These are phyloP conservation scores for Hericium coralloides DNA, from an alignment of 768 basidiomycete species.

Conservation along the genomic window DNA sequence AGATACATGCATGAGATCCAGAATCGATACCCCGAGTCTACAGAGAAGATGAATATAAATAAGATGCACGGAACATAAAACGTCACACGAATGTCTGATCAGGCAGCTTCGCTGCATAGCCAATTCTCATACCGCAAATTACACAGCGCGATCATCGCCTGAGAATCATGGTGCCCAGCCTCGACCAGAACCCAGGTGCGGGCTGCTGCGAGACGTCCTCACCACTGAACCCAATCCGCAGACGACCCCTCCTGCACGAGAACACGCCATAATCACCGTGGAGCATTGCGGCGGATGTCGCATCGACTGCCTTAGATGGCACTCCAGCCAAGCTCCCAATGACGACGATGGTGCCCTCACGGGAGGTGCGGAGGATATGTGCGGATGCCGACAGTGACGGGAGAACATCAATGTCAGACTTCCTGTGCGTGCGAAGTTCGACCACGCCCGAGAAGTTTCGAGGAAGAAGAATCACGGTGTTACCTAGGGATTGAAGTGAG, in stretches of 20 bases:
- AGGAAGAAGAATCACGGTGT: slow-evolving; percentile 7
- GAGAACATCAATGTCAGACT: slow-evolving; percentile 1
- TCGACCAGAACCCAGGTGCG: background rate
- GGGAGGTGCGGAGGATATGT: slow-evolving; percentile 2
- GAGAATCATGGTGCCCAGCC: background rate
- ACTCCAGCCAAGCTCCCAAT: slow-evolving; percentile 6
- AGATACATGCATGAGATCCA: too few species aligned
- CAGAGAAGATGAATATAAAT: too few species aligned
- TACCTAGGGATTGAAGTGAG: background rate
- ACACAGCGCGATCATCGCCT: slow-evolving; percentile 1
- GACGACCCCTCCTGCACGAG: slow-evolving; percentile 4
- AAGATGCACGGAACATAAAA: too few species aligned
- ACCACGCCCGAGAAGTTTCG: slow-evolving; percentile 11
- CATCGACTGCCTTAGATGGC: background rate
- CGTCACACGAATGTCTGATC: too few species aligned
- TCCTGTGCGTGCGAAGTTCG: slow-evolving; percentile 3
- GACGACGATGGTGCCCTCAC: slow-evolving; percentile 2
- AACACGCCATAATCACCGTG: slow-evolving; percentile 7
- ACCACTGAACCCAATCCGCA: slow-evolving; percentile 12
- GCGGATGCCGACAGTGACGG: slow-evolving; percentile 5
- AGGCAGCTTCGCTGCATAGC: too few species aligned
- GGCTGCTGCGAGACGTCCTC: slow-evolving; percentile 5
- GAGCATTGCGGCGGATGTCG: background rate
- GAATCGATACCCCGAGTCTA: too few species aligned
- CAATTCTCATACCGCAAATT: background rate